These are phyloP conservation scores for Pythium aristosporum DNA, from an alignment of 352 stramenopile species.

Conservation along the genomic window DNA sequence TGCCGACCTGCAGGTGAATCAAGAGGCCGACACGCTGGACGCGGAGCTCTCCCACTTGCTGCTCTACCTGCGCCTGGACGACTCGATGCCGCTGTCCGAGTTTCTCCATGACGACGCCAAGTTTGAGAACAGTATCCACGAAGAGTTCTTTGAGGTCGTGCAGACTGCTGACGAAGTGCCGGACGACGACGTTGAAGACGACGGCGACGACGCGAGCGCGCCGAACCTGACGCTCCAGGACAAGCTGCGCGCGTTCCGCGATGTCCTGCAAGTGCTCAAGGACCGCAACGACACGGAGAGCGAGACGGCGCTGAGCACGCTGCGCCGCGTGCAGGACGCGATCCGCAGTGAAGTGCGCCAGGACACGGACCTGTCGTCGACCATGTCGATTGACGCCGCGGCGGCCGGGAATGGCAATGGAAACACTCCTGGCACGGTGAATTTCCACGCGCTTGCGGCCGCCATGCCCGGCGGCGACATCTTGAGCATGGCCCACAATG, in stretches of 20 bases:
- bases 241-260: constrained; percentile 77
- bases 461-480: constrained; percentile 15
- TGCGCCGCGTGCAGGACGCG: constrained; percentile 64
- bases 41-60: constrained; percentile 67
- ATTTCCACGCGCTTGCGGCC: constrained; percentile 10
- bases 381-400: constrained; percentile 22
- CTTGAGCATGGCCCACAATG: constrained; percentile 24
- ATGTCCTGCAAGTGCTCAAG: constrained; percentile 73
- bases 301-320: constrained; percentile 48
- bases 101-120: constrained; percentile 74
- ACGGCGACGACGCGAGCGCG: constrained; percentile 33
- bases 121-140: constrained; percentile 69
- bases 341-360: constrained; percentile 35
- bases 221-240: constrained; percentile 65
- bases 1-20: constrained; percentile 55
- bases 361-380: constrained; percentile 19
- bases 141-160: constrained; percentile 85
- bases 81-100: constrained; percentile 60
- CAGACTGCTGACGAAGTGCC: constrained; percentile 61
- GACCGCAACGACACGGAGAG: constrained; percentile 61
- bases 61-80: constrained; percentile 55
- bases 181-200: constrained; percentile 61
- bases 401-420: background rate
- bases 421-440: background rate
- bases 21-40: constrained; percentile 57